Percentiles rank a stretch among this genome's conserved stretches.
Evolutionary conservation across 371 early-diverging fungal species (phyloP).

Genomic region (Rhizopus stolonifer): DNA sequence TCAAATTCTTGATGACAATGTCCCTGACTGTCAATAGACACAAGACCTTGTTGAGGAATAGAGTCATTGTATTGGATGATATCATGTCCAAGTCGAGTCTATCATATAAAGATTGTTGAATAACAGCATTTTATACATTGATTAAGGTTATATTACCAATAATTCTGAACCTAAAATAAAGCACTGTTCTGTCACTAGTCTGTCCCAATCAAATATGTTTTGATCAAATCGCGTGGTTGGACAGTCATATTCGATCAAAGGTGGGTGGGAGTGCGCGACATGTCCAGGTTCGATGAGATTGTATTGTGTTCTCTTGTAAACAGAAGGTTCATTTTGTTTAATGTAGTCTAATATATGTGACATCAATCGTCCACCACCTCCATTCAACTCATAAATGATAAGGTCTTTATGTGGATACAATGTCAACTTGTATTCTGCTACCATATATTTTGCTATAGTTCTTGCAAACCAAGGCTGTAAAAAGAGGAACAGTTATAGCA

Average conservation of each 20-base stretch:
- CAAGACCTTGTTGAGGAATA: slow-evolving; percentile 76
- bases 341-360: slow-evolving; percentile 84
- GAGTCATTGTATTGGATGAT: slow-evolving; percentile 68
- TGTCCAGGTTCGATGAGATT: slow-evolving; percentile 83
- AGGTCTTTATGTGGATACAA: slow-evolving; percentile 56
- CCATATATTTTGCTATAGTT: slow-evolving; percentile 84
- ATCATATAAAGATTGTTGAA: no score
- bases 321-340: slow-evolving; percentile 65
- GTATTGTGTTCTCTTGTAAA: slow-evolving; percentile 76
- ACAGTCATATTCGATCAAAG: slow-evolving; percentile 37
- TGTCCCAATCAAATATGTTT: slow-evolving; percentile 84
- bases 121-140: no score
- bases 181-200: slow-evolving; percentile 65
- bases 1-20: slow-evolving; percentile 81
- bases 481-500: no score
- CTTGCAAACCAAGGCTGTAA: slow-evolving; percentile 76
- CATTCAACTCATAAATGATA: slow-evolving; percentile 90
- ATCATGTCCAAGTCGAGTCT: slow-evolving; percentile 93
- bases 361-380: slow-evolving; percentile 87
- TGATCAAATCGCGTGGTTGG: slow-evolving; percentile 72
- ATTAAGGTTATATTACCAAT: slow-evolving; percentile 50
- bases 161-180: slow-evolving; percentile 90
- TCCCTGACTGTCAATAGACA: slow-evolving; percentile 71
- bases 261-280: slow-evolving; percentile 33
- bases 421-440: slow-evolving; percentile 67